Percentiles rank a stretch among this genome's conserved stretches.
Evolutionary conservation across 1,139 yeast genomes (phyloP).

Genomic region (Taiozyma sp.): DNA sequence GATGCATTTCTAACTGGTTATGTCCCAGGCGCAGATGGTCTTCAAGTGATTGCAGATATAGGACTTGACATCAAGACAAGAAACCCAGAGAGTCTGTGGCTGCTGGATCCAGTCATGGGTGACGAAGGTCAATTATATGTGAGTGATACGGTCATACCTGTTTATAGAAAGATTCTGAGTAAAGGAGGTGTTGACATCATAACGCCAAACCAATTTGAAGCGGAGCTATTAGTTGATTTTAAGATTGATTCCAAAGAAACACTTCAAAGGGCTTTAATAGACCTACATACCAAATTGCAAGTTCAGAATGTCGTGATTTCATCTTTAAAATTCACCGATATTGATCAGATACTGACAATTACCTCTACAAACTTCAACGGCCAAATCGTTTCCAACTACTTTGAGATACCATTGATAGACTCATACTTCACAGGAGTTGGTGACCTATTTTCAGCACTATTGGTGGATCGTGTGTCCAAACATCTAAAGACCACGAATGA

Average conservation of each 20-base stretch:
- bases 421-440: constrained; percentile 77
- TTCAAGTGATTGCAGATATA: constrained; percentile 31
- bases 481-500: constrained; percentile 2
- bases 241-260: constrained; percentile 33
- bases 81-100: constrained; percentile 31
- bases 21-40: constrained; percentile 44
- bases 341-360: constrained; percentile 10
- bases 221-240: constrained; percentile 50
- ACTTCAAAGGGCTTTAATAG: constrained; percentile 37
- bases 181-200: constrained; percentile 47
- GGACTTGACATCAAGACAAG: constrained; percentile 22
- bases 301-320: constrained; percentile 49
- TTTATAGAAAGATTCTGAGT: constrained; percentile 41
- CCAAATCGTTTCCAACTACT: constrained; percentile 21
- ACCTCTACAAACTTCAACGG: constrained; percentile 10
- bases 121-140: constrained; percentile 70
- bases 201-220: constrained; percentile 73
- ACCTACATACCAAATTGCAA: constrained; percentile 36
- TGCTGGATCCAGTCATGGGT: constrained; percentile 75
- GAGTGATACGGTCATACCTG: constrained; percentile 47
- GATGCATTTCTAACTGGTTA: constrained; percentile 57
- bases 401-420: constrained; percentile 49
- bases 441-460: constrained; percentile 59
- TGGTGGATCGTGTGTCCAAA: constrained; percentile 43
- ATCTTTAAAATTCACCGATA: constrained; percentile 26